Percentiles rank a stretch among this genome's conserved stretches.
Evolutionary conservation across 768 basidiomycete genomes (phyloP).

Genomic region (Phanerochaete carnosa): DNA sequence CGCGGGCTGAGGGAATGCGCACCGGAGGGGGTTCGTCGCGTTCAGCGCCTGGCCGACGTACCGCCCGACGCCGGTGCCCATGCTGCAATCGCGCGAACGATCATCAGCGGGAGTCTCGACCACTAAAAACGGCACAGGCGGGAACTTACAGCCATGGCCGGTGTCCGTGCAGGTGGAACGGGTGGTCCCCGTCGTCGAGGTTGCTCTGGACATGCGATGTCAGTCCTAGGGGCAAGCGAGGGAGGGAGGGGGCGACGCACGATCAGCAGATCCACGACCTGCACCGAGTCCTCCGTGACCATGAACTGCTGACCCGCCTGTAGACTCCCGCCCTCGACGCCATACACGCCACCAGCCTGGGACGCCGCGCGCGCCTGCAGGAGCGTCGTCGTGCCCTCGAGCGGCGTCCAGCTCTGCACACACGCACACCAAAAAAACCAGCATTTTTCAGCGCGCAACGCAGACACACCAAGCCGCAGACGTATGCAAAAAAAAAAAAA

Average conservation of each 20-base stretch:
- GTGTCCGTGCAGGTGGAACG: slow-evolving; percentile 39
- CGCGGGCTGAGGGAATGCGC: too few relatives aligned
- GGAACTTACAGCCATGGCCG: slow-evolving; percentile 13
- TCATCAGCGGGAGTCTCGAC: too few relatives aligned
- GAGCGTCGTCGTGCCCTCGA: slow-evolving; percentile 21
- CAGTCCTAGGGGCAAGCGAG: background rate
- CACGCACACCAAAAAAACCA: too few relatives aligned
- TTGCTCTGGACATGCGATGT: slow-evolving; percentile 12
- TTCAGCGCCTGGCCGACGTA: slow-evolving; percentile 30
- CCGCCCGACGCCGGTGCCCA: slow-evolving; percentile 33
- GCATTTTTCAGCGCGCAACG: too few relatives aligned
- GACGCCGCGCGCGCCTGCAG: slow-evolving; percentile 13
- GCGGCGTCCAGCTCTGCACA: slow-evolving; percentile 24
- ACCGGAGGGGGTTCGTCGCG: slow-evolving; percentile 33
- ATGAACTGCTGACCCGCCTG: slow-evolving; percentile 20
- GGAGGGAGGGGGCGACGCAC: background rate
- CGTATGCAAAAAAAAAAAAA: background rate
- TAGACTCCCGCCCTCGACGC: slow-evolving; percentile 11
- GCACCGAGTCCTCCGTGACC: slow-evolving; percentile 19
- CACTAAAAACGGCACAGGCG: background rate
- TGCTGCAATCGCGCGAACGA: slow-evolving; percentile 25
- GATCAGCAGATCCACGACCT: slow-evolving; percentile 24
- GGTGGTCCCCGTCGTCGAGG: slow-evolving; percentile 30
- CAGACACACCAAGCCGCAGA: background rate
- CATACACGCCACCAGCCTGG: slow-evolving; percentile 12